phyloP scores from a whole-genome alignment of 2,329 filamentous ascomycete genomes.

The Xylariaceae sp. region DNA sequence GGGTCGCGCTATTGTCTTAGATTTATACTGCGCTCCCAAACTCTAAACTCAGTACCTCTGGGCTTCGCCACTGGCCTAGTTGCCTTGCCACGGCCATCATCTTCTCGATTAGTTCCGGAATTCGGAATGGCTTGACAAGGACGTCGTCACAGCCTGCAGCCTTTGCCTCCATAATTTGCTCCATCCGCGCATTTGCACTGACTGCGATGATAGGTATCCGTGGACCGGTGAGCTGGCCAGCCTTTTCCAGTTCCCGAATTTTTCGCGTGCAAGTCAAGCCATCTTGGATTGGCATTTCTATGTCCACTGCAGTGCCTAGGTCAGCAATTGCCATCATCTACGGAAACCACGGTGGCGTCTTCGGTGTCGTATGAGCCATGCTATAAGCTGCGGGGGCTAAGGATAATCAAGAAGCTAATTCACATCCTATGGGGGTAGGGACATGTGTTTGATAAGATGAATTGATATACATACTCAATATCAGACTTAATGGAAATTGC shows the following conservation, averaged over 20 bases:
- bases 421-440: too few relatives aligned
- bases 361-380: not conserved
- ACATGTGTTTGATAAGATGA: not conserved
- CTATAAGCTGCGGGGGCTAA: too few relatives aligned
- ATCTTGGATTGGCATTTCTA: constrained; percentile 76
- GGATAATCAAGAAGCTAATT: too few relatives aligned
- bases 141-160: constrained; percentile 63
- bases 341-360: not conserved
- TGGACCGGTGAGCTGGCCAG: constrained; percentile 54
- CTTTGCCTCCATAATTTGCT: constrained; percentile 58
- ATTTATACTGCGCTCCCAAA: not conserved
- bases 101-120: constrained; percentile 62
- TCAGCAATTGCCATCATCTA: not conserved
- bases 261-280: constrained; percentile 66
- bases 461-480: constrained; percentile 50
- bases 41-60: not conserved
- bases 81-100: constrained; percentile 51
- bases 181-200: constrained; percentile 67
- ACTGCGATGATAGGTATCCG: constrained; percentile 66
- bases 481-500: constrained; percentile 54
- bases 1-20: not conserved
- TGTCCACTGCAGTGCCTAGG: constrained; percentile 54
- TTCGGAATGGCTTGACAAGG: constrained; percentile 72
- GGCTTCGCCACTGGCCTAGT: constrained; percentile 30
- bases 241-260: constrained; percentile 64